phyloP scores from a whole-genome alignment of 306 rosid species.

The Phaseolus lunatus region DNA sequence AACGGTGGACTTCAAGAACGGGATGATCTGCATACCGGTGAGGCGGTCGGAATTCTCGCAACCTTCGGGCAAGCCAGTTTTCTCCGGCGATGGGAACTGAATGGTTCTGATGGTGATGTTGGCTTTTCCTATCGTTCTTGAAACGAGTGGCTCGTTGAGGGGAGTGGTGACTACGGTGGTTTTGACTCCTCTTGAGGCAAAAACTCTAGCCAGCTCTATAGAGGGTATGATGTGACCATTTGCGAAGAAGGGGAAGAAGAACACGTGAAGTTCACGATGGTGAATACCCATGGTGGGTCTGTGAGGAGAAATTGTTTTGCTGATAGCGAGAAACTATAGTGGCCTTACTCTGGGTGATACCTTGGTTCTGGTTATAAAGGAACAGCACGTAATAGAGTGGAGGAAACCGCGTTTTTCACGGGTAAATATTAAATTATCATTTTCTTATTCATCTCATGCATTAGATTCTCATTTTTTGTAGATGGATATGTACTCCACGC shows the following conservation, averaged over 20 bases:
- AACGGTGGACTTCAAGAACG: constrained; percentile 45
- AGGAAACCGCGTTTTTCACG: constrained; percentile 29
- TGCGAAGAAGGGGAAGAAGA: constrained; percentile 49
- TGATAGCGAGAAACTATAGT: not conserved
- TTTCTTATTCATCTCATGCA: not conserved
- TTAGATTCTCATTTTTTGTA: not conserved
- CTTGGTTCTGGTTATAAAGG: not conserved
- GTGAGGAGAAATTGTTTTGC: not conserved
- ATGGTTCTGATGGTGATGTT: constrained; percentile 36
- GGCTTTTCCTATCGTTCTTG: constrained; percentile 46
- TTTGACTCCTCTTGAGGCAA: constrained; percentile 37
- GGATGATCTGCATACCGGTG: constrained; percentile 31
- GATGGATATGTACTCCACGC: not conserved
- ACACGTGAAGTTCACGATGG: constrained; percentile 29
- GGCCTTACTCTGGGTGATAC: not conserved
- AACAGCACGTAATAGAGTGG: too few relatives aligned
- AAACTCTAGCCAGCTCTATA: constrained; percentile 49
- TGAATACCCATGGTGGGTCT: constrained; percentile 30
- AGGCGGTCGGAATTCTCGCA: constrained; percentile 49
- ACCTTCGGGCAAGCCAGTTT: constrained; percentile 60
- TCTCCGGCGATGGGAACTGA: constrained; percentile 45
- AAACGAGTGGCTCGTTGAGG: constrained; percentile 42
- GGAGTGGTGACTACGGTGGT: constrained; percentile 47
- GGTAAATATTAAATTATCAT: not conserved
- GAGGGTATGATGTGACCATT: constrained; percentile 50